Conservation (phyloP, 164 flowering plant genomes). For the Magnolia kwangsiensis region DNA sequence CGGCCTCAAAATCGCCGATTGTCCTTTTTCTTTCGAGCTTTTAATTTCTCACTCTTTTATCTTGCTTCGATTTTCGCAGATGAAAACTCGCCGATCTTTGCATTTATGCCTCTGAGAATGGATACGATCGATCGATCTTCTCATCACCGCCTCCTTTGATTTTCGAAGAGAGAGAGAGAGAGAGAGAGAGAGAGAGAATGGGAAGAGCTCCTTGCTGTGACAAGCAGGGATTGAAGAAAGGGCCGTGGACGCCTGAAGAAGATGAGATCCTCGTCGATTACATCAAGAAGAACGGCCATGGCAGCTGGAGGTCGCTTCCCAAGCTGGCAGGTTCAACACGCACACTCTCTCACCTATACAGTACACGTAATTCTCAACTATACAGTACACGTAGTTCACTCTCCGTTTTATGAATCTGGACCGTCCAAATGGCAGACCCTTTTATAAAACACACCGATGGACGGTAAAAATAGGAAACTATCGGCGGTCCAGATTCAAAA, state of each 20-base stretch:
- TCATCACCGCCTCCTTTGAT: neutral
- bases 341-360: neutral
- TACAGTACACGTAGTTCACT: too few relatives aligned
- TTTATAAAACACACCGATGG: too few relatives aligned
- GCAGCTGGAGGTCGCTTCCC: slow-evolving; percentile 87
- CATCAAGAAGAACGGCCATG: slow-evolving; percentile 63
- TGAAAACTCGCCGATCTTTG: neutral
- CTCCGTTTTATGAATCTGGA: neutral
- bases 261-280: slow-evolving; percentile 56
- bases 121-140: neutral
- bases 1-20: slow-evolving; percentile 4
- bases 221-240: slow-evolving; percentile 70
- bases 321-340: slow-evolving; percentile 56
- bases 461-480: too few relatives aligned
- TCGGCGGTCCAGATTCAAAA: too few relatives aligned
- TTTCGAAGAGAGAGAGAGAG: neutral
- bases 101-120: slow-evolving; percentile 9
- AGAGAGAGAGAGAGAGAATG: slow-evolving; percentile 26
- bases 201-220: slow-evolving; percentile 86
- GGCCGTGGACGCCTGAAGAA: slow-evolving; percentile 84
- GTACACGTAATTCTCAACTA: neutral
- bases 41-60: neutral
- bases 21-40: too few relatives aligned
- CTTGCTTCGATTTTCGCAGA: slow-evolving; percentile 10
- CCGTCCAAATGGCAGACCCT: neutral